Base-by-base conservation (phyloP, 2,329 filamentous ascomycete species). In the Aspergillus ustus region DNA sequence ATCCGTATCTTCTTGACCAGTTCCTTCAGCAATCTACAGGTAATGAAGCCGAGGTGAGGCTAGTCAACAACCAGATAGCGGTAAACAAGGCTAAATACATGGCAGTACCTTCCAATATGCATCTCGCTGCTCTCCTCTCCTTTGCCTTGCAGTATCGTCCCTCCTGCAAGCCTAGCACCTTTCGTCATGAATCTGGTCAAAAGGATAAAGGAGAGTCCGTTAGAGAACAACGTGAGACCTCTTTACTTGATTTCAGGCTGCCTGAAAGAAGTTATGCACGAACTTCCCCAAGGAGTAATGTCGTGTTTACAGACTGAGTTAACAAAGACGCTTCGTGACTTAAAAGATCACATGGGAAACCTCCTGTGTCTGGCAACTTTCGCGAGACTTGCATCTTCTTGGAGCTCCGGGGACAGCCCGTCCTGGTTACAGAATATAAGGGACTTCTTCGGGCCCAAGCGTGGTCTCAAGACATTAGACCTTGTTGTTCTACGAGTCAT, bases 291-390 rank as follows among this genome's bases (percentile, higher is more conserved):
- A 6, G 73, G 76, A 22, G 63, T 72, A 11, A 75, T 80, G 72
- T 67, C 68, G 1, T 74, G 64, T 15, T 70, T 80, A 7, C 78
- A 80, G 62, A 45, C 66, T 2, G 74, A 75, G 63, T 72, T 75
- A 19, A 78, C 71, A 22, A 77, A 74, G 52, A 75, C 69, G 4
- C 57, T 78, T n/a, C 74, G 74, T 31, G 77, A 77, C 54, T 63
- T 78, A 25, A 73, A 77, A 48, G 73, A 79, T 52, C 74, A 77
- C 20, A 72, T 78, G 69, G 75, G 72, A 7, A 79, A 75, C 40
- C 67, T 80, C 6, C 63, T 79, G n/a, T 79, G 76, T 45, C 70
- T 80, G n/a, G 76, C 77, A 13, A 76, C 73, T 0, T 77, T 79
- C 61, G 73, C 77, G 4, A 73, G 69, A 3, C 71, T 80, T 20